These are phyloP conservation scores for Barnettozyma sp. DNA, from an alignment of 805 yeast species.

Conservation along the genomic window DNA sequence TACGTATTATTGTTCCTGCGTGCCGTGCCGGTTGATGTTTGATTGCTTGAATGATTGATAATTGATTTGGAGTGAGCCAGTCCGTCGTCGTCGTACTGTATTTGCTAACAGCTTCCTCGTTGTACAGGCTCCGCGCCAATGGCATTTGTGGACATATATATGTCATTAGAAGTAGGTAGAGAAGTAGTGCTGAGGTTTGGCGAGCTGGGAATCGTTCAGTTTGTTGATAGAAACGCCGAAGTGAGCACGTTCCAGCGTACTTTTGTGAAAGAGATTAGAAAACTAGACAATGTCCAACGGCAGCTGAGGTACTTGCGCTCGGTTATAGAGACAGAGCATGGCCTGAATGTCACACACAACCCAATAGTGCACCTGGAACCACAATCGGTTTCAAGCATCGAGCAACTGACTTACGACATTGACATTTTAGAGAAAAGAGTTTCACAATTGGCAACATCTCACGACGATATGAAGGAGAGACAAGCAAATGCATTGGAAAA, in stretches of 20 bases:
- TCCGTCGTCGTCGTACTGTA: too few species aligned
- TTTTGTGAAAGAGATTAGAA: constrained; percentile 81
- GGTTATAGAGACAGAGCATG: constrained; percentile 42
- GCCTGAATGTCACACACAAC: constrained; percentile 31
- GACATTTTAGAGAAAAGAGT: constrained; percentile 69
- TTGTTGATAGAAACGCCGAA: constrained; percentile 78
- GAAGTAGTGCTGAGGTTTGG: constrained; percentile 85
- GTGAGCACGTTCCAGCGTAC: constrained; percentile 84
- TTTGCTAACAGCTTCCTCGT: neutral
- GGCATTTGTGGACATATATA: constrained; percentile 86
- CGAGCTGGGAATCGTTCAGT: constrained; percentile 77
- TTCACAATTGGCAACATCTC: constrained; percentile 59
- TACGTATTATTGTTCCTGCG: too few species aligned
- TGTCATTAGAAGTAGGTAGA: constrained; percentile 84
- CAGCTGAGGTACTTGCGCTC: constrained; percentile 56
- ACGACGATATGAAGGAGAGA: constrained; percentile 53
- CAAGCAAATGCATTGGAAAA: constrained; percentile 66
- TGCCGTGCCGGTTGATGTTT: too few species aligned
- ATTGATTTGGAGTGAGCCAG: too few species aligned
- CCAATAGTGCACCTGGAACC: constrained; percentile 20
- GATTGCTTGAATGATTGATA: too few species aligned
- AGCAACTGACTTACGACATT: constrained; percentile 58
- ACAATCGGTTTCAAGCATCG: constrained; percentile 42
- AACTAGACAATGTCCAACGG: constrained; percentile 80
- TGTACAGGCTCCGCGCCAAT: constrained; percentile 88